Percentiles rank a stretch among this genome's conserved stretches.
Evolutionary conservation across 345 rosid genomes (phyloP).

Genomic region (Eucalyptus urophylla): DNA sequence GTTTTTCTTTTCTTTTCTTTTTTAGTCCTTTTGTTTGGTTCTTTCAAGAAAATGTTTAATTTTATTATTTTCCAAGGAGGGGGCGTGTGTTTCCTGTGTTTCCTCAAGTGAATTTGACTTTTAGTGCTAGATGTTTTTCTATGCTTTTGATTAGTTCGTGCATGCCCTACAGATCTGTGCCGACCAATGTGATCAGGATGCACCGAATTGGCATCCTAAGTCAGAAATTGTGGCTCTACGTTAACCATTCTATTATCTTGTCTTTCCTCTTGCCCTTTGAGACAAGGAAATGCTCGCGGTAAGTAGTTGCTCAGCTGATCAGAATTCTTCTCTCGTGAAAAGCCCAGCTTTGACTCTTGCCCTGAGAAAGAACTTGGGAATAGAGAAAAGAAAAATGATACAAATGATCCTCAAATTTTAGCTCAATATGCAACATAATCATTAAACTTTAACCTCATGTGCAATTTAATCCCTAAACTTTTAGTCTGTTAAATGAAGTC

Average conservation of each 20-base stretch:
- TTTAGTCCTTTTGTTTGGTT: neutral
- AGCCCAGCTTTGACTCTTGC: neutral
- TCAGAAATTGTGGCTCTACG: neutral
- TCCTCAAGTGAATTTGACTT: neutral
- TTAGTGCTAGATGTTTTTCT: neutral
- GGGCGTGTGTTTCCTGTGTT: neutral
- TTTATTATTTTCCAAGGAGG: neutral
- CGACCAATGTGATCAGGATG: neutral
- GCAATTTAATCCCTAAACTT: no score
- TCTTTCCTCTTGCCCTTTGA: neutral
- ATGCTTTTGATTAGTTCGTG: neutral
- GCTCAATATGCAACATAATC: rapidly evolving
- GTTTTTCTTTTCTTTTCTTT: neutral
- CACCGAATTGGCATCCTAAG: neutral
- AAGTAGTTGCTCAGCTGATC: neutral
- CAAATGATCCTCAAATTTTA: no score
- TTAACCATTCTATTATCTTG: neutral
- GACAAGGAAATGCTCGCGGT: neutral
- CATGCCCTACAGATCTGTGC: neutral
- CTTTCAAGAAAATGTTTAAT: neutral
- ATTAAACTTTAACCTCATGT: no score
- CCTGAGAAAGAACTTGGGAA: neutral
- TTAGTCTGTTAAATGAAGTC: no score
- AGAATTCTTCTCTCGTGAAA: neutral
- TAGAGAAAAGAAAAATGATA: no score